Percentiles rank a stretch among this genome's conserved stretches.
phyloP scores from a whole-genome alignment of 352 stramenopile species.

The Globisporangium polare region DNA sequence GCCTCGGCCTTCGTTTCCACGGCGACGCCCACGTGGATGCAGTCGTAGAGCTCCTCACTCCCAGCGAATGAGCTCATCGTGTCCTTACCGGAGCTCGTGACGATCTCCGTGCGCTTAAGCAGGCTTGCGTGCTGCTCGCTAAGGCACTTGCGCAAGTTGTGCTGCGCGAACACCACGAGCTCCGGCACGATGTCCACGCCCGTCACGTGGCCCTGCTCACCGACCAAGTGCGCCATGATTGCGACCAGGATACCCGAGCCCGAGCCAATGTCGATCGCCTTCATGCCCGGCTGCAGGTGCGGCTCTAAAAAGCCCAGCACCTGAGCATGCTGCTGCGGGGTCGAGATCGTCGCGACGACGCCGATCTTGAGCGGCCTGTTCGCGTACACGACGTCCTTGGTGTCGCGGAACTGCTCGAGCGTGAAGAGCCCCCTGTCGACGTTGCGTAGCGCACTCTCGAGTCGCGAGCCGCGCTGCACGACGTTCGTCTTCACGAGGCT shows the following conservation, averaged over 20 bases:
- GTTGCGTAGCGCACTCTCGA: constrained; percentile 57
- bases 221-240: constrained; percentile 73
- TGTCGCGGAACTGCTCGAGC: constrained; percentile 21
- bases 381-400: constrained; percentile 42
- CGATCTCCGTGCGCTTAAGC: constrained; percentile 35
- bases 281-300: constrained; percentile 60
- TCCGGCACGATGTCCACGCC: constrained; percentile 81
- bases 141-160: constrained; percentile 54
- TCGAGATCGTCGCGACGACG: constrained; percentile 80
- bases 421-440: constrained; percentile 72
- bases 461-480: constrained; percentile 38
- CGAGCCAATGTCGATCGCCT: constrained; percentile 68
- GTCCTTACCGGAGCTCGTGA: constrained; percentile 40
- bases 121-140: constrained; percentile 21
- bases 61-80: constrained; percentile 23
- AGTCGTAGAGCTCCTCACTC: constrained; percentile 42
- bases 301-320: constrained; percentile 61
- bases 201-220: constrained; percentile 40
- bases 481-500: constrained; percentile 78
- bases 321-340: constrained; percentile 81
- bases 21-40: constrained; percentile 77
- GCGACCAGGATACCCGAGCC: constrained; percentile 81
- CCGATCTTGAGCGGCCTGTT: constrained; percentile 80
- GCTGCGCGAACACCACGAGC: constrained; percentile 58
- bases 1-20: constrained; percentile 73